Evolutionary conservation across 192 early-diverging fungal genomes (phyloP), one percentile per base, ranked within the genome.

Genomic region (Phycomyces blakesleeanus): DNA sequence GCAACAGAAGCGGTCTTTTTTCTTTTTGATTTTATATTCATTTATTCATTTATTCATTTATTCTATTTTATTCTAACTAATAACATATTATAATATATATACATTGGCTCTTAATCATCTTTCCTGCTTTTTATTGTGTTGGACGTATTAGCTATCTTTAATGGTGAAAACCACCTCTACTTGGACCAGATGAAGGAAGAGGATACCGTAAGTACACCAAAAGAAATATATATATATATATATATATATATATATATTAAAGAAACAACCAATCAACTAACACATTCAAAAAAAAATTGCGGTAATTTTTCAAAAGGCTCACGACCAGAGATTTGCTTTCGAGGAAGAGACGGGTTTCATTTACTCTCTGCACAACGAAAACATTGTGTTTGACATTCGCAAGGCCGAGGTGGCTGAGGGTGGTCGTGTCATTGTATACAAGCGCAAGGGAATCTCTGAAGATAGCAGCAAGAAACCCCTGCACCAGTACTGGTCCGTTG

Each of bases 151-250:
- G 67, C 67, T 40, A 69, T 69, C 10, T 69, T 69, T 16, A 69
- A 59, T 21, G 58, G 41, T 14, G 67, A 69, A 25, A 27, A 62
- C 5, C 60, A 53, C 37, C 58, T 69, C 16, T 69, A 57, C 24
- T 50, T 69, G 29, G 67, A 69, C 27, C 59, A 63, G 34, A 69
- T 69, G 67, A 69, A 69, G 55, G 67, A 63, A 57, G 51, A 55
- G 10, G 67, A 69, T 11, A 54, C 25, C 8, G 67, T 69, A 69
- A 69, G 49, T 51, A 27, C 0, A n/a, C 24, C 8, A 53, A n/a
- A n/a, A n/a, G n/a, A n/a, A n/a, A n/a, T n/a, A n/a, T n/a, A n/a
- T n/a, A n/a, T n/a, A n/a, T n/a, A n/a, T n/a, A n/a, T n/a, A n/a
- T n/a, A n/a, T n/a, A n/a, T n/a, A n/a, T n/a, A n/a, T n/a, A n/a